Evolutionary conservation across 1,284 basidiomycete species (phyloP), one percentile per base, ranked within the genome.

Genomic region (Golubevia sp.): DNA sequence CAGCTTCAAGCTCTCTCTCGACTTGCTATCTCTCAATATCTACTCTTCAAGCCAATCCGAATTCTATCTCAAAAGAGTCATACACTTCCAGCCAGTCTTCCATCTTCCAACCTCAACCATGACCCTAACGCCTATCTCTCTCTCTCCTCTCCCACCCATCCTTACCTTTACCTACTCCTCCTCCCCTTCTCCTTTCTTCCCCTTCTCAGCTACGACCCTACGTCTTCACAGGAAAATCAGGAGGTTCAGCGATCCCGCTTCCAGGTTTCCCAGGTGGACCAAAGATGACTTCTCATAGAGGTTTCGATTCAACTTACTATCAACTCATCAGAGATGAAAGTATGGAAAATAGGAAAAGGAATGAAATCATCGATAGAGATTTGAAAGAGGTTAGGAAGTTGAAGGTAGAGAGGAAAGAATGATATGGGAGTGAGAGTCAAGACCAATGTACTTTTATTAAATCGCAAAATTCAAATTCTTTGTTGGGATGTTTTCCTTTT

Each of bases 241-340:
- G 75, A 18, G 77, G 77, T 49, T 68, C 71, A 0, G 58, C 67
- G 21, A 68, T 70, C 44, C 66, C 67, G 21, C 64, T 65, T 24
- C 69, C 69, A 30, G 77, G 77, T 2, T 53, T 74, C 54, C 77
- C 77, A 24, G 67, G 68, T 21, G 75, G 74, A 6, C 77, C 71
- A 2, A 70, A 68, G 24, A 79, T 79, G 77, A 70, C 64, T 54
- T 44, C 63, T 11, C 62, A 34, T 3, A 34, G 66, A 15, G 75
- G 73, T 0, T 74, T 79, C 62, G 70, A 77, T 51, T 73, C 67
- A 23, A 67, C 69, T 13, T 79, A 74, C 61, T 79, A 79, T 62
- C 64, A 71, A 48, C 61, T 63, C 7, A 64, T 79, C 13, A 70
- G 77, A 26, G 70, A 68, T 51, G 67, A 73, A 24, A 73, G 30